These are phyloP conservation scores for Pisolithus orientalis DNA, from an alignment of 768 basidiomycete species.

Conservation along the genomic window DNA sequence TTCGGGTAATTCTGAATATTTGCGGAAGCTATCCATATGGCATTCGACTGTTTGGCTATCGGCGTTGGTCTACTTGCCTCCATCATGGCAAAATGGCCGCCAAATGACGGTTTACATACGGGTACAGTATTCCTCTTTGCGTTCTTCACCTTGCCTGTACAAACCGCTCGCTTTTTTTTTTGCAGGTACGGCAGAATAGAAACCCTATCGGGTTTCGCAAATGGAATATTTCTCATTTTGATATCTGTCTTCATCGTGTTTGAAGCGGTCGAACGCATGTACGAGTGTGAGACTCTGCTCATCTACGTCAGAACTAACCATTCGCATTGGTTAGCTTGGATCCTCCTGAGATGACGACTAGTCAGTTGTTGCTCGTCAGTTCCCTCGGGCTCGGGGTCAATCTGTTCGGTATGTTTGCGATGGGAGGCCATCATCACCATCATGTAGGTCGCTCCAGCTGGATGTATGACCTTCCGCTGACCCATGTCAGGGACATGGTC, in stretches of 20 bases:
- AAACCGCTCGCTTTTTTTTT: not conserved
- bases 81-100: slow-evolving; percentile 97
- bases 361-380: slow-evolving; percentile 85
- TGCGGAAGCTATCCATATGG: slow-evolving; percentile 91
- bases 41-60: slow-evolving; percentile 97
- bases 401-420: slow-evolving; percentile 97
- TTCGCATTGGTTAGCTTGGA: slow-evolving; percentile 49
- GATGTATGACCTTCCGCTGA: not conserved
- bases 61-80: slow-evolving; percentile 93
- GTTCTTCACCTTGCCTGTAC: not conserved
- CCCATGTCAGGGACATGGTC: slow-evolving; percentile 5
- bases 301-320: not conserved
- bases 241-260: slow-evolving; percentile 99
- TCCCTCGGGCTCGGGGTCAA: slow-evolving; percentile 88
- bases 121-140: slow-evolving; percentile 41
- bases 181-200: slow-evolving; percentile 90
- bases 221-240: slow-evolving; percentile 88
- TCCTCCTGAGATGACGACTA: slow-evolving; percentile 97
- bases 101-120: slow-evolving; percentile 93
- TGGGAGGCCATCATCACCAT: slow-evolving; percentile 85
- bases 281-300: slow-evolving; percentile 15
- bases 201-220: slow-evolving; percentile 96
- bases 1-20: slow-evolving; percentile 3
- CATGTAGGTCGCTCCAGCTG: slow-evolving; percentile 44
- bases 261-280: slow-evolving; percentile 95